Base-by-base conservation (phyloP, 495 filamentous ascomycete genomes). In the Staphylotrichum tortipilum region DNA sequence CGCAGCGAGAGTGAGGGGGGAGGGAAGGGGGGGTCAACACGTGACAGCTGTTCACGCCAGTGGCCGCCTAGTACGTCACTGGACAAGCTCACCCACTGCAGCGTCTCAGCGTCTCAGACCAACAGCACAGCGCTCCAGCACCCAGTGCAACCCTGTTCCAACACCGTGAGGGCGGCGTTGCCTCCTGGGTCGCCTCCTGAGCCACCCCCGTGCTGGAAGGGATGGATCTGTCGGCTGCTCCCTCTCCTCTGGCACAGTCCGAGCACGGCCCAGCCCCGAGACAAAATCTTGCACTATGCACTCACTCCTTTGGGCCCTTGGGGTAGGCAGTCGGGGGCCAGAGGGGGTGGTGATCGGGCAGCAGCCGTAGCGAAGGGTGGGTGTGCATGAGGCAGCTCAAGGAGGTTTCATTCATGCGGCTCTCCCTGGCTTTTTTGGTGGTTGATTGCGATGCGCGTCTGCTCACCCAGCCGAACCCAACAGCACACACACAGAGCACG, bases 41-140 rank as follows among this genome's bases (percentile, higher is more conserved):
- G 59, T 62, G 59, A 62, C 50, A 43, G 39, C 30, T 31, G n/a
- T 22, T 19, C 28, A 17, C 30, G 34, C 50, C 49, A 6, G 22
- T 17, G 6, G 23, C 18, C 44, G 50, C 21, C 40, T 18, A 47
- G 28, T 47, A 53, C 44, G 44, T 47, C 53, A 55, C 53, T 44
- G 6, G 17, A 21, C 22, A 24, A 44, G 10, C n/a, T n/a, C n/a
- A n/a, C n/a, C n/a, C n/a, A n/a, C n/a, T n/a, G n/a, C n/a, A n/a
- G n/a, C n/a, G n/a, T n/a, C n/a, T n/a, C n/a, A n/a, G n/a, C n/a
- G 15, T n/a, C 40, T 43, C 38, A 24, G 14, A 29, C 26, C 40
- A 43, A 43, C 40, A 28, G 30, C 24, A 8, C 29, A 31, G 9
- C 3, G 19, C 19, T 40, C 9, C 21, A 10, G 5, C 7, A n/a